These are phyloP conservation scores for Aspergillus kassunensis DNA, from an alignment of 495 filamentous ascomycete genomes.

Conservation along the genomic window DNA sequence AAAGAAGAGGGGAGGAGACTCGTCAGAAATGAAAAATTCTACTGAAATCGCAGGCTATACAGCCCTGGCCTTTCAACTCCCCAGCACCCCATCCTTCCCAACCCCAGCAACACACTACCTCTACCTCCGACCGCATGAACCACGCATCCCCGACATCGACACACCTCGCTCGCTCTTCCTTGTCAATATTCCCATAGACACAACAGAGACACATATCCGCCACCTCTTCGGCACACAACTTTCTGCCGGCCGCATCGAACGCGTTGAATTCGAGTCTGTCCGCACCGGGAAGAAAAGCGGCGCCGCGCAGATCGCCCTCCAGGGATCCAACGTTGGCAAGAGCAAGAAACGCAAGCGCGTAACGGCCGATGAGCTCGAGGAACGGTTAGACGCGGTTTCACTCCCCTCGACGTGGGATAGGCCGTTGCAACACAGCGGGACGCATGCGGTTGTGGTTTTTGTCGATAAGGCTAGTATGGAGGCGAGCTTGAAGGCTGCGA, in stretches of 20 bases:
- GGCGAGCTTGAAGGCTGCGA: constrained; percentile 66
- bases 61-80: constrained; percentile 54
- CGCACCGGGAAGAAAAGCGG: constrained; percentile 38
- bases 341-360: constrained; percentile 66
- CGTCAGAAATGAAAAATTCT: constrained; percentile 36
- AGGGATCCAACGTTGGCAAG: constrained; percentile 22
- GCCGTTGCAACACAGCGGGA: constrained; percentile 65
- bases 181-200: constrained; percentile 83
- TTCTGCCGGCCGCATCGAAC: constrained; percentile 70
- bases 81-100: constrained; percentile 55
- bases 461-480: constrained; percentile 75
- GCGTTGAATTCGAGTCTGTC: constrained; percentile 63
- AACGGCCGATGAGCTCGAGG: constrained; percentile 47
- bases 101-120: constrained; percentile 70
- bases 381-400: constrained; percentile 46
- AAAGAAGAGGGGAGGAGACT: background rate
- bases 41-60: constrained; percentile 46
- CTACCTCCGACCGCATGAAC: constrained; percentile 78
- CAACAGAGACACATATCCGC: constrained; percentile 71
- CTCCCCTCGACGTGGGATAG: constrained; percentile 73
- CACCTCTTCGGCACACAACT: constrained; percentile 66
- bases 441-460: constrained; percentile 74
- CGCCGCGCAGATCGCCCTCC: constrained; percentile 15
- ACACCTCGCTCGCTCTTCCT: constrained; percentile 77
- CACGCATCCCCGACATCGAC: constrained; percentile 66